These are phyloP conservation scores for Adansonia gregorii DNA, from an alignment of 441 rosid species.

Conservation along the genomic window DNA sequence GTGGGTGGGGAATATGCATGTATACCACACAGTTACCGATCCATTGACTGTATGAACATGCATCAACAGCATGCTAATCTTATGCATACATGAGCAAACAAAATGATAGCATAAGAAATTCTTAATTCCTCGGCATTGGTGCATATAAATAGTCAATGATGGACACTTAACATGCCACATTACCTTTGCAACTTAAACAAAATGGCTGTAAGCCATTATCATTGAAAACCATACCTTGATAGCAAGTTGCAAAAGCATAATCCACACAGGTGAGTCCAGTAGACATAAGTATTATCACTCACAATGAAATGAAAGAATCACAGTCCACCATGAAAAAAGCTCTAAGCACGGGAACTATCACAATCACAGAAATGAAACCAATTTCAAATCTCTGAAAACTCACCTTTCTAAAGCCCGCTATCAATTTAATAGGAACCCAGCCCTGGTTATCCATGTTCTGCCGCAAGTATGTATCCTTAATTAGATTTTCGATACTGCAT, in stretches of 20 bases:
- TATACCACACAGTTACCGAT: not conserved
- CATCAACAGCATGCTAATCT: not conserved
- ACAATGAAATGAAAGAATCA: not conserved
- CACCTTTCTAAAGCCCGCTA: slow-evolving; percentile 88
- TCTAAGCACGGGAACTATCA: not conserved
- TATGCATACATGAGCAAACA: not conserved
- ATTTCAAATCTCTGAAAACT: slow-evolving; percentile 25
- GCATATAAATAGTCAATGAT: not conserved
- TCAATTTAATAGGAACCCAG: slow-evolving; percentile 69
- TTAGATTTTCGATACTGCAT: slow-evolving; percentile 82
- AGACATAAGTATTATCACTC: slow-evolving; percentile 11
- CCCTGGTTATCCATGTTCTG: slow-evolving; percentile 88
- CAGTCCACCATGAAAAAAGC: not conserved
- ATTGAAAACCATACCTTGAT: not conserved
- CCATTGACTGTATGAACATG: not conserved
- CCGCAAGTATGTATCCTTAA: slow-evolving; percentile 80
- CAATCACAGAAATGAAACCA: not conserved
- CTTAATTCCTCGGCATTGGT: not conserved
- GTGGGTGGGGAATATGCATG: not conserved
- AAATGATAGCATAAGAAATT: not conserved
- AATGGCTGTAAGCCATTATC: not conserved
- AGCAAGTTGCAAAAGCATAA: not conserved
- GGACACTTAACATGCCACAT: not conserved
- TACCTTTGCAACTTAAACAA: not conserved
- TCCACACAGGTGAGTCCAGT: not conserved